Evolutionary conservation across 2,329 filamentous ascomycete genomes (phyloP), one percentile per base, ranked within the genome.

Genomic region (Aspergillus intermedius): DNA sequence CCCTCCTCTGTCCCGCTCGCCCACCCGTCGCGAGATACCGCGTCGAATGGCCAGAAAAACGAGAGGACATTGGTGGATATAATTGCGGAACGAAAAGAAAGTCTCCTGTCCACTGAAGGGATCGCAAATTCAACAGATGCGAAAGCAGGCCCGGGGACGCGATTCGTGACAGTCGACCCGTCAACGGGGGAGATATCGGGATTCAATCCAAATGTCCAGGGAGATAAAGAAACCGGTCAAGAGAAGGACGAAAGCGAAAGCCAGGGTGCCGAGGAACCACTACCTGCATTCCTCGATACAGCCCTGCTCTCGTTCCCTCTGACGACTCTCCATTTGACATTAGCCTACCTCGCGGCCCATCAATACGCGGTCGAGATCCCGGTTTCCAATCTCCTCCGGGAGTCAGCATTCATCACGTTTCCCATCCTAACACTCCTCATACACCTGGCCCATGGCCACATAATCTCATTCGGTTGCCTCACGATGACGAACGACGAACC

Each of bases 291-390:
- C 32, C 55, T 74, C 48, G 72, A 75, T 53, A 74, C 73, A 2
- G 43, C 74, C 3, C 60, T 75, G 17, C 64, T 74, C 22, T 67
- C 72, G 1, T 37, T 72, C 5, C 69, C 72, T 1, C 63, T 75
- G 17, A 68, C 71, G 15, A 66, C 65, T 28, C 59, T 75, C 9
- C 71, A 75, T 55, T 64, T 74, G 48, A 75, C 73, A 3, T 62
- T 75, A 30, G 64, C 67, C 32, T 73, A 70, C 52, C 63, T 75
- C 28, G 72, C 73, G 2, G 69, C 72, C 12, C 71, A 75, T 55
- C 73, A 75, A 55, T 75, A 74, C 54, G 69, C 70, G 1, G 64
- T 74, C 57, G 56, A 62, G 3, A 67, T 65, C 46, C 56, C 63
- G 3, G 41, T 68, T 5, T 50, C 59, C 13, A 55, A 53, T n/a